These are phyloP conservation scores for Ogataea populi-albae DNA, from an alignment of 805 yeast genomes.

Conservation along the genomic window DNA sequence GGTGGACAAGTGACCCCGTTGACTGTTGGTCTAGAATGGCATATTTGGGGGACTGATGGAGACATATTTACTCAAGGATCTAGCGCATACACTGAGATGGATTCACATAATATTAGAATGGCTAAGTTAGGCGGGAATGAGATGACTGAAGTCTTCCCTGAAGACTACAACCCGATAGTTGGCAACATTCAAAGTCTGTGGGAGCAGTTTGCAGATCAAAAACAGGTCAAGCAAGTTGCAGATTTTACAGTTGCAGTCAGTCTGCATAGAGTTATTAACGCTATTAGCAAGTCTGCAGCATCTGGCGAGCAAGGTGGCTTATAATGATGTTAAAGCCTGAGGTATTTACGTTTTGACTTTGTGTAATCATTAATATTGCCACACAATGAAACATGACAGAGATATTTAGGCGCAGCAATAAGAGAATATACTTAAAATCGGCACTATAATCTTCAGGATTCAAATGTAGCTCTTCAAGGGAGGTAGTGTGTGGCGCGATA, in stretches of 20 bases:
- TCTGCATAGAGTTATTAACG: too few species aligned
- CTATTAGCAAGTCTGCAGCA: too few species aligned
- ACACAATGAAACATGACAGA: too few species aligned
- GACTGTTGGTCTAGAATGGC: conserved; percentile 1
- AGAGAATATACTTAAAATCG: too few species aligned
- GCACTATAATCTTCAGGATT: too few species aligned
- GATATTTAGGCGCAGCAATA: too few species aligned
- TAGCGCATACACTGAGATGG: background rate
- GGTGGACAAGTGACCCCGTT: background rate
- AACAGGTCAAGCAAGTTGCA: background rate
- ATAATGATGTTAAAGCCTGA: too few species aligned
- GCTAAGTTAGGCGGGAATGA: background rate
- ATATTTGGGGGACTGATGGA: background rate
- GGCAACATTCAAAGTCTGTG: conserved; percentile 1
- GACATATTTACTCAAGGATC: conserved; percentile 1
- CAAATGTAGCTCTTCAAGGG: too few species aligned
- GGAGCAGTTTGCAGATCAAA: conserved; percentile 1
- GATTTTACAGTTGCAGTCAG: background rate
- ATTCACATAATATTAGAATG: background rate
- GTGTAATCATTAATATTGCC: too few species aligned
- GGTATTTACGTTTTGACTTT: too few species aligned
- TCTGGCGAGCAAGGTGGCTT: too few species aligned
- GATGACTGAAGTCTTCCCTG: background rate
- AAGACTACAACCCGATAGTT: background rate
- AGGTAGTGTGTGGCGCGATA: too few species aligned